Conservation (phyloP, 2,329 filamentous ascomycete species). For the Cryphonectria naterciae region DNA sequence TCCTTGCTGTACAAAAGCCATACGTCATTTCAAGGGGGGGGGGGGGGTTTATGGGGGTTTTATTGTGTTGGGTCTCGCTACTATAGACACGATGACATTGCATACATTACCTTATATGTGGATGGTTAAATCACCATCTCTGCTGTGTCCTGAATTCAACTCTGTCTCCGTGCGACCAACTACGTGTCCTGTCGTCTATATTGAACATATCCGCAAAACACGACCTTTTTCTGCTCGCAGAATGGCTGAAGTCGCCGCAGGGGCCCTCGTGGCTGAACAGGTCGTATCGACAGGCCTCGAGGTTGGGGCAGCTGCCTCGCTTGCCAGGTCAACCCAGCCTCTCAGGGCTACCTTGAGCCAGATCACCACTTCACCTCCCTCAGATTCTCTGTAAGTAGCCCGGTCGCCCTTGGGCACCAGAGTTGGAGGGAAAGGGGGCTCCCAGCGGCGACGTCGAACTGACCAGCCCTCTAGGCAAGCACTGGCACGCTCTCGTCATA, state of each 20-base stretch:
- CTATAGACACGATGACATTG: background rate
- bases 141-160: background rate
- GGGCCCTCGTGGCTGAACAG: slow-evolving; percentile 45
- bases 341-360: slow-evolving; percentile 54
- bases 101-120: background rate
- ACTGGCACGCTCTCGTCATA: slow-evolving; percentile 54
- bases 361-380: slow-evolving; percentile 43
- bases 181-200: background rate
- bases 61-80: background rate
- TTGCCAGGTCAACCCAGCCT: slow-evolving; percentile 56
- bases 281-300: slow-evolving; percentile 46
- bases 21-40: background rate
- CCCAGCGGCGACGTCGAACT: background rate
- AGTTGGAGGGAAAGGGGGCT: too few relatives aligned
- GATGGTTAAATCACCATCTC: background rate
- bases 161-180: background rate
- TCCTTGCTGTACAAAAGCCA: background rate
- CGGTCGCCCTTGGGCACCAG: background rate
- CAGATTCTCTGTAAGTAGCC: slow-evolving; percentile 36
- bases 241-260: slow-evolving; percentile 46
- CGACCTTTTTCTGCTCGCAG: background rate
- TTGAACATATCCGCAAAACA: background rate
- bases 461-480: slow-evolving; percentile 27
- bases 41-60: too few relatives aligned
- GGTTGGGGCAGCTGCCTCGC: slow-evolving; percentile 46